Evolutionary conservation across 2,329 filamentous ascomycete genomes (phyloP).

Genomic region (Gremmenia infestans): DNA sequence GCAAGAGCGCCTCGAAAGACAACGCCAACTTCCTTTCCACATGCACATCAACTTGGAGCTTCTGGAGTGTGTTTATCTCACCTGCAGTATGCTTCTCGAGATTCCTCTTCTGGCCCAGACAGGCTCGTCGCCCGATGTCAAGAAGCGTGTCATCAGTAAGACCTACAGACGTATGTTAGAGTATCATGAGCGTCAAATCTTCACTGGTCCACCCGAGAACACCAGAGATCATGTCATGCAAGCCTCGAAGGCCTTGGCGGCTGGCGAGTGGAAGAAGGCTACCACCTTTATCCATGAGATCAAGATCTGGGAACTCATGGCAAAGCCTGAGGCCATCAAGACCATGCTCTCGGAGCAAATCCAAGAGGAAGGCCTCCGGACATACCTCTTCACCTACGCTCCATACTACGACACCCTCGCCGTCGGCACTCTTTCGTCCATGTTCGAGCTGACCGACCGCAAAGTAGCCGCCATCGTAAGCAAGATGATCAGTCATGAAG

Average conservation of each 20-base stretch:
- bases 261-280: constrained; percentile 97
- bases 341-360: constrained; percentile 96
- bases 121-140: constrained; percentile 91
- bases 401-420: constrained; percentile 98
- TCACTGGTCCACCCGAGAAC: constrained; percentile 97
- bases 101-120: constrained; percentile 96
- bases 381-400: constrained; percentile 98
- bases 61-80: constrained; percentile 96
- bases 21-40: constrained; percentile 97
- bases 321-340: constrained; percentile 90
- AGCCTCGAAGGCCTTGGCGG: constrained; percentile 91
- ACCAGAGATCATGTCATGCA: constrained; percentile 99
- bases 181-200: constrained; percentile 99
- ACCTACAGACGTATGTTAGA: constrained; percentile 98
- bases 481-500: constrained; percentile 99
- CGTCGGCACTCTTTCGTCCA: constrained; percentile 74
- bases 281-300: constrained; percentile 92
- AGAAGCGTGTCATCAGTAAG: constrained; percentile 98
- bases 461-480: constrained; percentile 95
- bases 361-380: constrained; percentile 95
- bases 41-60: constrained; percentile 99
- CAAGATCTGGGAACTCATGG: constrained; percentile 99
- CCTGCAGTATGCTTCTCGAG: constrained; percentile 98
- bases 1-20: constrained; percentile 94
- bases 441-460: constrained; percentile 90